These are phyloP conservation scores for Amborella trichopoda DNA, from an alignment of 164 flowering plant species.

Conservation along the genomic window DNA sequence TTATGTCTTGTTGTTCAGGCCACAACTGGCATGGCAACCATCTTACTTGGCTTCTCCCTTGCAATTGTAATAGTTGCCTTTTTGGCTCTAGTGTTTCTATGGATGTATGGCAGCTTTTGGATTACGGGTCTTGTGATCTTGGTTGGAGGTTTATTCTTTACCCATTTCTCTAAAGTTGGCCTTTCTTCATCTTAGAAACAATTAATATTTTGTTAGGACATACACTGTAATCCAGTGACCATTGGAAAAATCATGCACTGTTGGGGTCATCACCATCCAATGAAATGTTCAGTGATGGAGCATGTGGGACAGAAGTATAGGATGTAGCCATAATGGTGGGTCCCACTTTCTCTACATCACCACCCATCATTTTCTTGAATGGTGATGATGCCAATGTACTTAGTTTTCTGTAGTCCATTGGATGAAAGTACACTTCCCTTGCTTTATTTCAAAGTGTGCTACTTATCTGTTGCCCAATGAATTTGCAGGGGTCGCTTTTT, in stretches of 20 bases:
- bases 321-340: too few species aligned
- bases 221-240: not conserved
- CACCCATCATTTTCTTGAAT: too few species aligned
- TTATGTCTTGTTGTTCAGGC: slow-evolving; percentile 26
- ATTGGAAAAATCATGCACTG: too few species aligned
- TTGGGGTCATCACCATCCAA: too few species aligned
- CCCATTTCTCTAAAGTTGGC: slow-evolving; percentile 1
- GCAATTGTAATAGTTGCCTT: slow-evolving; percentile 37
- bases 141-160: slow-evolving; percentile 44
- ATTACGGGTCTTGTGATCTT: slow-evolving; percentile 42
- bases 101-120: slow-evolving; percentile 98
- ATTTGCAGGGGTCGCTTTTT: slow-evolving; percentile 64
- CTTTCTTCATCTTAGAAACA: not conserved
- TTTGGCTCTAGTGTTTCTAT: slow-evolving; percentile 41
- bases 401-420: too few species aligned
- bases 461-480: not conserved
- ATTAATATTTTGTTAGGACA: not conserved
- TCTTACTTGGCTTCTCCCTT: slow-evolving; percentile 46
- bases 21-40: slow-evolving; percentile 36
- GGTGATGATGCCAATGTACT: too few species aligned
- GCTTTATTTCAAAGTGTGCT: too few species aligned
- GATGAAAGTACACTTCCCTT: too few species aligned
- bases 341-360: too few species aligned
- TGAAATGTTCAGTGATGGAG: too few species aligned
- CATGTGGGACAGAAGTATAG: too few species aligned